Evolutionary conservation across 208 protist genomes (phyloP), one percentile per base, ranked within the genome.

Genomic region (Trypanosoma brucei): DNA sequence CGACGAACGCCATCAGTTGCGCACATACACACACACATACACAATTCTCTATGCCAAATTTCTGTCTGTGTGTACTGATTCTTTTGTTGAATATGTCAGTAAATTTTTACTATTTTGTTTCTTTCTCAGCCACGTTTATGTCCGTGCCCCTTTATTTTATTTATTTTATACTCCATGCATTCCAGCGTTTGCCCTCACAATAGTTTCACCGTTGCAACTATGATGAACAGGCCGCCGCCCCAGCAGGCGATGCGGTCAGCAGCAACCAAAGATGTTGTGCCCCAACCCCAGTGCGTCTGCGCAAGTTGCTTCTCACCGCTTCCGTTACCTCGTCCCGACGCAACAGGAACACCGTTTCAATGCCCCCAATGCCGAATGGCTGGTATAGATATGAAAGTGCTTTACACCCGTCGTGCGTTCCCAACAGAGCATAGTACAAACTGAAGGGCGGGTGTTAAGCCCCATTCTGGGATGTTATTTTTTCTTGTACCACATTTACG

Each of bases 371-470:
- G 88, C 48, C 73, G 83, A 6, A 76, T 92, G 77, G 71, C 75
- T n/a, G 86, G 85, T 3, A 66, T 65, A 42, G 88, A 95, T 45
- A 77, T 83, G 33, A 92, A 92, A 70, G 61, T 92, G 45, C 72
- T 95, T 9, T 92, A 93, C 72, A 89, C 78, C 0, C 59, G 75
- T 5, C 80, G 88, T 40, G 75, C 82, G 1, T 75, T 90, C 49
- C 85, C 88, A 6, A 76, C 75, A 3, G 85, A 95, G 73, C 75
- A 91, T 71, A 91, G 83, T 44, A 92, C 88, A 0, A 75, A 81
- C 8, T 94, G 56, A 76, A 13, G 30, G 8, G 11, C 11, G 6
- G 42, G 22, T 22, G 22, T 22, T 22, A 22, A 22, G 22, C 22
- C 22, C 22, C 22, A 22, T 22, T 22, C 22, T 22, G 22, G 22